A percentile compares a stretch with the other conserved stretches of the same genome.
Conservation (phyloP, 495 filamentous ascomycete genomes). For the Neurospora africana region DNA sequence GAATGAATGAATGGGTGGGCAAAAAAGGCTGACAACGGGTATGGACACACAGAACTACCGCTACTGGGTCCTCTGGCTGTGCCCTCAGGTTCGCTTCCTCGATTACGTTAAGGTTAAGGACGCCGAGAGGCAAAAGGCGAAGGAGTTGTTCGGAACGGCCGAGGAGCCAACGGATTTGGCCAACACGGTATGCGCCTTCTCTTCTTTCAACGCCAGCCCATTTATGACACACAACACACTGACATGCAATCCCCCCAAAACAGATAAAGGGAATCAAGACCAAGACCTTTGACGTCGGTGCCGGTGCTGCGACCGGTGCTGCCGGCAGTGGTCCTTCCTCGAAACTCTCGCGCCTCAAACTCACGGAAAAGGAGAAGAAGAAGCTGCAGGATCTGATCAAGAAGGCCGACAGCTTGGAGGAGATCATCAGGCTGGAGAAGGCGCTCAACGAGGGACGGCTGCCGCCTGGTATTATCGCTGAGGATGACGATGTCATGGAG, state of each 20-base stretch:
- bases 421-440: conserved; percentile 73
- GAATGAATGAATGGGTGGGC: background rate
- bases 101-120: conserved; percentile 90
- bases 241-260: background rate
- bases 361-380: conserved; percentile 65
- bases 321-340: conserved; percentile 31
- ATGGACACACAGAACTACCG: conserved; percentile 62
- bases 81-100: conserved; percentile 76
- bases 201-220: background rate
- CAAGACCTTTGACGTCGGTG: conserved; percentile 57
- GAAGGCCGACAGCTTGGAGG: conserved; percentile 74
- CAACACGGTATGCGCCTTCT: background rate
- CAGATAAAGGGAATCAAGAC: conserved; percentile 86
- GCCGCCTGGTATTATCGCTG: conserved; percentile 51
- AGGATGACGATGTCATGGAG: conserved; percentile 39
- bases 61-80: conserved; percentile 81
- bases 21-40: background rate
- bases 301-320: conserved; percentile 31
- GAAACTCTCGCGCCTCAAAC: conserved; percentile 53
- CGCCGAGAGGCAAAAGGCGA: conserved; percentile 63
- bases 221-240: background rate
- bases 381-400: conserved; percentile 47
- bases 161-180: conserved; percentile 72
- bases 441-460: conserved; percentile 79
- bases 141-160: conserved; percentile 69